Evolutionary conservation across 495 filamentous ascomycete genomes (phyloP).

Genomic region (Ascobolus immersus): DNA sequence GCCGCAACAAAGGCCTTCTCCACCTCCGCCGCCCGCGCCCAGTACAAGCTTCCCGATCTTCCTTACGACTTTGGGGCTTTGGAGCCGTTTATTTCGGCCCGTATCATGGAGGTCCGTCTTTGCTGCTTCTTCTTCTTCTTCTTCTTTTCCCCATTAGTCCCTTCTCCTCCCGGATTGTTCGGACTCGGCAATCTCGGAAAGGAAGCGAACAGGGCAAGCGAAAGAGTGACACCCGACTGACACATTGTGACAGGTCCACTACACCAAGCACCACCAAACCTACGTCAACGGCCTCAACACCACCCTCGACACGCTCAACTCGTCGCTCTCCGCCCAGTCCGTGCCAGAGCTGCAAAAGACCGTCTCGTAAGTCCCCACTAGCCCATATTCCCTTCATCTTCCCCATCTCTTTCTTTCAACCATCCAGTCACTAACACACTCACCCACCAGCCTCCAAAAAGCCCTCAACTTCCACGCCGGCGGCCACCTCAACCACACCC

Average conservation of each 20-base stretch:
- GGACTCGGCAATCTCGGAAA: no score
- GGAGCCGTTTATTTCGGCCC: slow-evolving; percentile 78
- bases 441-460: no score
- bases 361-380: no score
- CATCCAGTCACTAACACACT: not conserved
- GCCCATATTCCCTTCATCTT: not conserved
- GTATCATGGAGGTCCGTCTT: slow-evolving; percentile 61
- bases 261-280: slow-evolving; percentile 54
- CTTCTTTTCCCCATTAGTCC: no score
- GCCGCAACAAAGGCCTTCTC: slow-evolving; percentile 21
- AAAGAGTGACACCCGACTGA: not conserved
- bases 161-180: no score
- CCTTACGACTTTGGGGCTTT: slow-evolving; percentile 77
- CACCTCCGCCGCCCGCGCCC: slow-evolving; percentile 54
- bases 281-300: slow-evolving; percentile 54
- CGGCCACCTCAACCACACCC: slow-evolving; percentile 77
- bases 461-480: slow-evolving; percentile 19
- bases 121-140: not conserved
- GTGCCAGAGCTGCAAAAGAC: no score
- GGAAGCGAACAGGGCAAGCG: not conserved
- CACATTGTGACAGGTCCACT: slow-evolving; percentile 43
- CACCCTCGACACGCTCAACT: no score
- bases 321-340: no score
- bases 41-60: slow-evolving; percentile 87
- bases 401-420: not conserved